Evolutionary conservation across 169 alveolate genomes (phyloP).

Genomic region (Cryptosporidium ubiquitum): DNA sequence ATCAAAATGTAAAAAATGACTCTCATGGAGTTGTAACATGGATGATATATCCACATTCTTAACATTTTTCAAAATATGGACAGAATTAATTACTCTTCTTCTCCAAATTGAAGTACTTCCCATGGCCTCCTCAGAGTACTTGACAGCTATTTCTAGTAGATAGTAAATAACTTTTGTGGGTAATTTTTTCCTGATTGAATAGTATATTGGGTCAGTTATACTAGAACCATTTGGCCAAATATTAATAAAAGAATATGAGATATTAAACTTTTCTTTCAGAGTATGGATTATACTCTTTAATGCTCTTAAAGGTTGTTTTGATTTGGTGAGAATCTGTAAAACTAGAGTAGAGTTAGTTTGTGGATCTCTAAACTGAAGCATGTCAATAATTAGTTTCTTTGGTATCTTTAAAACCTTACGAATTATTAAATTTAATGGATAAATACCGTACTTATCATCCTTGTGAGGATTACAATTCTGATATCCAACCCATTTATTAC

Average conservation of each 20-base stretch:
- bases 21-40: constrained; percentile 29
- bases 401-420: constrained; percentile 21
- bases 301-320: constrained; percentile 63
- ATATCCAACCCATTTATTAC: constrained; percentile 62
- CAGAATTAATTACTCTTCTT: not conserved
- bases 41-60: constrained; percentile 42
- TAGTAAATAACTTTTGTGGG: constrained; percentile 18
- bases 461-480: constrained; percentile 57
- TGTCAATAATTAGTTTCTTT: constrained; percentile 25
- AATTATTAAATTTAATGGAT: constrained; percentile 43
- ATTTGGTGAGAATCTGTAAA: constrained; percentile 49
- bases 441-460: constrained; percentile 55
- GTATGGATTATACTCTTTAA: constrained; percentile 6
- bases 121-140: constrained; percentile 38
- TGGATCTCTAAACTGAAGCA: constrained; percentile 58
- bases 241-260: constrained; percentile 53
- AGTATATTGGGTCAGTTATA: constrained; percentile 37
- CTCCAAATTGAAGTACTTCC: constrained; percentile 53
- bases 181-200: constrained; percentile 21
- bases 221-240: constrained; percentile 42
- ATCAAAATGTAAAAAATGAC: constrained; percentile 12
- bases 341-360: constrained; percentile 31
- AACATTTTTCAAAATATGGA: constrained; percentile 5
- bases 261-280: constrained; percentile 31
- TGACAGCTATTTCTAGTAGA: constrained; percentile 38